Percentiles rank a stretch among this genome's conserved stretches.
These are phyloP conservation scores for Chaetomium olivaceum DNA, from an alignment of 2,329 filamentous ascomycete species.

Conservation along the genomic window DNA sequence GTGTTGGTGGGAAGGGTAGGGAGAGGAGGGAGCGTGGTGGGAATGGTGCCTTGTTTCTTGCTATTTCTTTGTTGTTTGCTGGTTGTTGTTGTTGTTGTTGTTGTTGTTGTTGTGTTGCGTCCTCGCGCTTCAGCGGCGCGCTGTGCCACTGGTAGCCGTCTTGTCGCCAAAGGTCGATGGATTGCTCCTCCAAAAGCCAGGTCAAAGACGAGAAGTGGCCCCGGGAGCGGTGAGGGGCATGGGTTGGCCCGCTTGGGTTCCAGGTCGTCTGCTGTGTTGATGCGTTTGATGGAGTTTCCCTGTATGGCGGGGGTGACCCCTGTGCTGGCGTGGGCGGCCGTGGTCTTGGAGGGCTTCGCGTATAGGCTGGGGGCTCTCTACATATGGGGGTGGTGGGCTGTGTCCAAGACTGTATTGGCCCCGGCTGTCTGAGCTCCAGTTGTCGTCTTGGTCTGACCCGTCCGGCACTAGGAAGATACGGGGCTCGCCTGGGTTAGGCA, in stretches of 20 bases:
- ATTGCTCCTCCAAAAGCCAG: slow-evolving; percentile 21
- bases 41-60: too few species aligned
- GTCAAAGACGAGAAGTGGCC: slow-evolving; percentile 1
- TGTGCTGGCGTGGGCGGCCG: too few species aligned
- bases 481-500: too few species aligned
- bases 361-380: background rate
- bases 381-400: background rate
- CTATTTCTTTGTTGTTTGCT: background rate
- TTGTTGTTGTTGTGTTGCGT: too few species aligned
- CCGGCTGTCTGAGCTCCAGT: background rate
- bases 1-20: too few species aligned
- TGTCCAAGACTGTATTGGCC: background rate
- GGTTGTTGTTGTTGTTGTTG: background rate
- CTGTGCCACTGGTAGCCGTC: background rate
- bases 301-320: background rate
- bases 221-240: background rate
- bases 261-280: background rate
- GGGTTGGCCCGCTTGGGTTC: background rate
- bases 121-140: background rate
- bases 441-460: too few species aligned
- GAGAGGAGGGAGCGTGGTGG: too few species aligned
- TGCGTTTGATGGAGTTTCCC: background rate
- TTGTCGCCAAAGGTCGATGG: slow-evolving; percentile 6
- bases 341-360: background rate
- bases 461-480: too few species aligned